phyloP scores from a whole-genome alignment of 208 protist genomes.

The Histomonas meleagridis region DNA sequence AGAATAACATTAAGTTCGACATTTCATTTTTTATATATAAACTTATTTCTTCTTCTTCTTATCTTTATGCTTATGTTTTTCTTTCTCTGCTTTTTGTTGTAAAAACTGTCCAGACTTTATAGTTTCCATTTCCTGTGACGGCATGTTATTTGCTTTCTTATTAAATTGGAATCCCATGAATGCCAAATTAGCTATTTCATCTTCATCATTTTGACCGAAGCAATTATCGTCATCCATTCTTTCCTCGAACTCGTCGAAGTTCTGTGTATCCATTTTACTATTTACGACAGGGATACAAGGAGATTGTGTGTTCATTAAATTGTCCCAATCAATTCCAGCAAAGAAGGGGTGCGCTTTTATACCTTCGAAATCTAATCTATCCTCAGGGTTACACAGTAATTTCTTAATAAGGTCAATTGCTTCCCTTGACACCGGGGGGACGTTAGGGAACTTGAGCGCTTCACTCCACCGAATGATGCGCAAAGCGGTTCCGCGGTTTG shows the following conservation, averaged over 20 bases:
- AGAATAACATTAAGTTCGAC: no score
- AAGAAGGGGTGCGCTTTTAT: background rate
- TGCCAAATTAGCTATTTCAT: background rate
- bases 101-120: no score
- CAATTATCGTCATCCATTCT: background rate
- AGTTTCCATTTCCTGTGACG: no score
- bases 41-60: no score
- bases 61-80: no score
- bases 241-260: conserved; percentile 14
- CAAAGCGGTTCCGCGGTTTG: background rate
- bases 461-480: background rate
- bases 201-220: background rate
- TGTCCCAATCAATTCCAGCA: background rate
- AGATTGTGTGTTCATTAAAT: background rate
- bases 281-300: background rate
- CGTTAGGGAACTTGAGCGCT: background rate
- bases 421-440: background rate
- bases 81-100: no score
- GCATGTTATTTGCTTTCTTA: no score
- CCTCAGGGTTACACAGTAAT: background rate
- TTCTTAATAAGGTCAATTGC: background rate
- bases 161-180: background rate
- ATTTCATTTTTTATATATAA: no score
- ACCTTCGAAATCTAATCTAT: background rate
- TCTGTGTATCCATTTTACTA: background rate